A percentile compares a stretch with the other conserved stretches of the same genome.
phyloP scores from a whole-genome alignment of 2,329 filamentous ascomycete genomes.

The Sporothrix brasiliensis region DNA sequence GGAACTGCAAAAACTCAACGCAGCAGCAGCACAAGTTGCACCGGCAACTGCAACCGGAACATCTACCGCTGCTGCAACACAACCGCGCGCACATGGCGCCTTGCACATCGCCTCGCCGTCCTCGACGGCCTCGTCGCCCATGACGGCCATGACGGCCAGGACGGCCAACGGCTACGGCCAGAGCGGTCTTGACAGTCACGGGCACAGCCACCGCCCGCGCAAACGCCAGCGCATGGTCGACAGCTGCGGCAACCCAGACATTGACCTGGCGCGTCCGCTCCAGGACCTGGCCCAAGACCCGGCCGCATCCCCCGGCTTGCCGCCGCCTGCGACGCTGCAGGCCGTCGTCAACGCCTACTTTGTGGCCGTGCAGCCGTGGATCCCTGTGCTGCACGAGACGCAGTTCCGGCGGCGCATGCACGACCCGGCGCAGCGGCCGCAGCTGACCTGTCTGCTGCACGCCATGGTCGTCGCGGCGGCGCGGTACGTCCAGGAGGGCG shows the following conservation, averaged over 20 bases:
- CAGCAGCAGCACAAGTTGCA: neutral
- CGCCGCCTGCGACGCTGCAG: slow-evolving; percentile 35
- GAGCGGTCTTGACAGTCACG: neutral
- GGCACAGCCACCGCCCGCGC: neutral
- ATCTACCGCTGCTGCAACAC: neutral
- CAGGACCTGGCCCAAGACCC: slow-evolving; percentile 24
- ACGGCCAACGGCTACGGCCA: slow-evolving; percentile 2
- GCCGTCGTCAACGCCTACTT: slow-evolving; percentile 42
- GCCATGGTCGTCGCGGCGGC: slow-evolving; percentile 41
- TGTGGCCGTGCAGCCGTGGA: slow-evolving; percentile 44
- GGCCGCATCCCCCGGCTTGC: slow-evolving; percentile 5
- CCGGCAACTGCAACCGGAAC: neutral
- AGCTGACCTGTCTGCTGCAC: slow-evolving; percentile 42
- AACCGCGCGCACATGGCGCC: neutral
- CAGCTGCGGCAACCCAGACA: slow-evolving; percentile 32
- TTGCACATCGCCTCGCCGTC: neutral
- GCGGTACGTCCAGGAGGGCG: slow-evolving; percentile 34
- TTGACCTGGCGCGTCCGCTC: slow-evolving; percentile 24
- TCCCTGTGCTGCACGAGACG: slow-evolving; percentile 45
- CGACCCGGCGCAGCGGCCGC: slow-evolving; percentile 37
- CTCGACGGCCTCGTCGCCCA: neutral
- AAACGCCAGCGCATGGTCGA: slow-evolving; percentile 33
- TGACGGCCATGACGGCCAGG: neutral
- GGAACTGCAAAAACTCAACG: slow-evolving; percentile 31
- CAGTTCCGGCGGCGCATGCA: slow-evolving; percentile 40